Base-by-base conservation (phyloP, 371 early-diverging fungal species). In the Synchytrium microbalum region DNA sequence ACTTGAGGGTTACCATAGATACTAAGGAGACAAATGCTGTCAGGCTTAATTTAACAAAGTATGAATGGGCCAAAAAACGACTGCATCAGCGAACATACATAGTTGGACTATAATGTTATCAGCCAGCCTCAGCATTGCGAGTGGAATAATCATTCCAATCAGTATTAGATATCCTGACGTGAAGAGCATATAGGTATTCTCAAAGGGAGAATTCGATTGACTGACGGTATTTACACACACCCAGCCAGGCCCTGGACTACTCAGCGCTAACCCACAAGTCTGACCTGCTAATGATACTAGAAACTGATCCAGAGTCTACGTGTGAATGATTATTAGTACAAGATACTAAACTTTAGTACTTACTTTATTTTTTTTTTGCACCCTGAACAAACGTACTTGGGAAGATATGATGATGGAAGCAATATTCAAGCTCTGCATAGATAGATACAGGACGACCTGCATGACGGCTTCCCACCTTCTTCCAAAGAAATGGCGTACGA, bases 401-500 rank as follows among this genome's bases (percentile, higher is more conserved):
- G 73, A 70, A 25, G 75, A 69, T 8, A 68, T 60, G 52, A 79
- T 67, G 52, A 79, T 73, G 8, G 79, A 79, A 14, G 76, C 74
- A 30, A 79, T 72, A 67, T 75, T 79, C 8, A 52, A 24, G 0
- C 19, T 14, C 55, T 51, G 33, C 16, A 16, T 27, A 52, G 24
- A 33, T 16, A 46, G 66, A 64, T 67, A 70, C 46, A 79, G 63
- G 31, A 79, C 64, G 30, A 76, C 51, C 54, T 73, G 72, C 70
- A 75, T 75, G 23, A 70, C 14, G 54, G 74, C 75, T 66, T 79
- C 75, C 75, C 73, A 73, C 32, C 64, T 58, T 52, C 75, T 65
- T 3, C 79, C 79, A 58, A 75, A 79, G 56, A 75, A 79, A 63
- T 79, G 79, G 64, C 75, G 75, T 2, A 79, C 79, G 51, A 79